These are phyloP conservation scores for Quercus aquifolioides DNA, from an alignment of 306 rosid species.

Conservation along the genomic window DNA sequence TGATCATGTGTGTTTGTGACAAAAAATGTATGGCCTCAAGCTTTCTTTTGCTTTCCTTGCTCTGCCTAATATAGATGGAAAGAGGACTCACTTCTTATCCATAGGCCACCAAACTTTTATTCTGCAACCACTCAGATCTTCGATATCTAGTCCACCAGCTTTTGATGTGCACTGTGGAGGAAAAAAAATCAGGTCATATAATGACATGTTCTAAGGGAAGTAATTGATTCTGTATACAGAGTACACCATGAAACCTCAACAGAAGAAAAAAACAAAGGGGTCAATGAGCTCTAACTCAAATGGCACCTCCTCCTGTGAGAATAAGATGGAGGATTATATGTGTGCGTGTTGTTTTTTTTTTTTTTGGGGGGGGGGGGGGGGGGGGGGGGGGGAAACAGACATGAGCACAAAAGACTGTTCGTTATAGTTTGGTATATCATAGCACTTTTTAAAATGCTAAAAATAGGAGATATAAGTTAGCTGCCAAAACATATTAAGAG, in stretches of 20 bases:
- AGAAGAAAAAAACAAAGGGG: background rate
- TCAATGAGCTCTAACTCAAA: background rate
- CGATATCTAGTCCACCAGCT: slow-evolving; percentile 63
- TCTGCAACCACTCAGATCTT: slow-evolving; percentile 86
- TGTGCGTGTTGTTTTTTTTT: too few relatives aligned
- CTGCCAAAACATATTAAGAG: too few relatives aligned
- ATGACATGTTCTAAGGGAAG: slow-evolving; percentile 5
- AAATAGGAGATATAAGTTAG: background rate
- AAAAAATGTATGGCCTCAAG: background rate
- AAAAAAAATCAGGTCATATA: slow-evolving; percentile 28
- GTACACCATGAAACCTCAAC: background rate
- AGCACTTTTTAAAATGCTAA: background rate
- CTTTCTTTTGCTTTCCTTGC: background rate
- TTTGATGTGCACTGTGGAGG: slow-evolving; percentile 52
- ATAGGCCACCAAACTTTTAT: slow-evolving; percentile 99
- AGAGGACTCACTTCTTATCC: slow-evolving; percentile 73
- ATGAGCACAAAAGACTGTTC: background rate
- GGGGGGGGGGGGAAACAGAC: too few relatives aligned
- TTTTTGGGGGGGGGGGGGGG: too few relatives aligned
- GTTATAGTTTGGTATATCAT: background rate
- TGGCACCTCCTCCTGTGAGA: background rate
- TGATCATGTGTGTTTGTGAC: background rate
- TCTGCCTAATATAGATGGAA: background rate
- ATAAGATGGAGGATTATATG: background rate
- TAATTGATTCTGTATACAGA: background rate